These are phyloP conservation scores for Colletotrichum eremochloae DNA, from an alignment of 2,329 filamentous ascomycete species.

Conservation along the genomic window DNA sequence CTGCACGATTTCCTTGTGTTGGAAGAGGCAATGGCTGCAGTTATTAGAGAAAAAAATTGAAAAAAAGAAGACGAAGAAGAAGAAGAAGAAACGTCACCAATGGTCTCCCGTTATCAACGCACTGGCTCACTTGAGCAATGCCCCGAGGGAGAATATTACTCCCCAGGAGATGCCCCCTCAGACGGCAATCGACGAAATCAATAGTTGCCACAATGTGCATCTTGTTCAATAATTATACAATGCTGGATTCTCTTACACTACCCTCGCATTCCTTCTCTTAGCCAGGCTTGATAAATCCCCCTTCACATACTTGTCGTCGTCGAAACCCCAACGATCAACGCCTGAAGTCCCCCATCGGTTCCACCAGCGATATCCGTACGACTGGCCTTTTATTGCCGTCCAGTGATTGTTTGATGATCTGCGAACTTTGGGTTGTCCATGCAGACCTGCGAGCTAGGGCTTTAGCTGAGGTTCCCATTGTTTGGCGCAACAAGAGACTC, in stretches of 20 bases:
- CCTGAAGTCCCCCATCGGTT: constrained; percentile 10
- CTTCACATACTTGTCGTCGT: neutral
- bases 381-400: constrained; percentile 19
- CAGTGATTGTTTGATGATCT: constrained; percentile 18
- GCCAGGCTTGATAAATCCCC: neutral
- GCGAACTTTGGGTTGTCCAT: constrained; percentile 9
- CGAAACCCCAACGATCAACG: neutral
- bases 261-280: constrained; percentile 1
- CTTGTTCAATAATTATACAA: neutral
- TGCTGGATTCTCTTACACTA: neutral
- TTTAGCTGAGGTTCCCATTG: neutral
- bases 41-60: neutral
- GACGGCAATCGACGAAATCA: too few relatives aligned
- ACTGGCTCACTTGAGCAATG: too few relatives aligned
- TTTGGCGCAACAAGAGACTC: neutral
- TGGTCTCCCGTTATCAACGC: neutral
- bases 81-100: too few relatives aligned
- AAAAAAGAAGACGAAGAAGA: too few relatives aligned
- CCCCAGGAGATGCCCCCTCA: too few relatives aligned
- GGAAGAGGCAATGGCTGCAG: neutral
- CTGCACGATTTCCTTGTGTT: too few relatives aligned
- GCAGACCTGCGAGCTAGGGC: neutral
- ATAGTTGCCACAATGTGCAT: too few relatives aligned
- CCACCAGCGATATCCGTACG: constrained; percentile 28
- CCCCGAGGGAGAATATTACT: fast-evolving